Conservation (phyloP, 805 yeast species). For the Yarrowia porcina region DNA sequence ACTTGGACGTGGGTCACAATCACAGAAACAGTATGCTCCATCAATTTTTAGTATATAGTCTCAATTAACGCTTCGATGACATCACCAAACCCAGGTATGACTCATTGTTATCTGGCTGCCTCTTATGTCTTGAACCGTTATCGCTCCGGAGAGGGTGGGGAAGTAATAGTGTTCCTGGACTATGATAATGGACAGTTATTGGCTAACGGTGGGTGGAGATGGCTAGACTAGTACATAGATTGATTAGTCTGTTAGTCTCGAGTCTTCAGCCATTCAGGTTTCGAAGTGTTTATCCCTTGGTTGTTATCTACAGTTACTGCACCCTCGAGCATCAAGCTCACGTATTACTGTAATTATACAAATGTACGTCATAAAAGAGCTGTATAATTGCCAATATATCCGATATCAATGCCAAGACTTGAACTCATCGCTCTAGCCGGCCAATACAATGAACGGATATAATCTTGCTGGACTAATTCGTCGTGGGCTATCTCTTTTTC, state of each 20-base stretch:
- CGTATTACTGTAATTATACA: not conserved
- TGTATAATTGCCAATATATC: no score
- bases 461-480: not conserved
- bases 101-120: constrained; percentile 9
- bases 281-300: no score
- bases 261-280: no score
- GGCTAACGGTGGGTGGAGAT: not conserved
- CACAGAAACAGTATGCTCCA: no score
- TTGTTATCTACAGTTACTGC: no score
- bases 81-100: no score
- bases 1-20: no score
- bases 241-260: no score
- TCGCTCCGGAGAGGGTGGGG: constrained; percentile 2
- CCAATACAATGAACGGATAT: not conserved
- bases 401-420: not conserved
- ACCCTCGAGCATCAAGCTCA: no score
- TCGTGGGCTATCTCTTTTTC: not conserved
- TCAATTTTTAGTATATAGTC: no score
- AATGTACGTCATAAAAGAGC: not conserved
- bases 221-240: no score
- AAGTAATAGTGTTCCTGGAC: not conserved
- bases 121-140: not conserved
- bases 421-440: not conserved
- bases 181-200: not conserved
- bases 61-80: no score